phyloP scores from a whole-genome alignment of 257 asterid species.

The Capsicum baccatum region DNA sequence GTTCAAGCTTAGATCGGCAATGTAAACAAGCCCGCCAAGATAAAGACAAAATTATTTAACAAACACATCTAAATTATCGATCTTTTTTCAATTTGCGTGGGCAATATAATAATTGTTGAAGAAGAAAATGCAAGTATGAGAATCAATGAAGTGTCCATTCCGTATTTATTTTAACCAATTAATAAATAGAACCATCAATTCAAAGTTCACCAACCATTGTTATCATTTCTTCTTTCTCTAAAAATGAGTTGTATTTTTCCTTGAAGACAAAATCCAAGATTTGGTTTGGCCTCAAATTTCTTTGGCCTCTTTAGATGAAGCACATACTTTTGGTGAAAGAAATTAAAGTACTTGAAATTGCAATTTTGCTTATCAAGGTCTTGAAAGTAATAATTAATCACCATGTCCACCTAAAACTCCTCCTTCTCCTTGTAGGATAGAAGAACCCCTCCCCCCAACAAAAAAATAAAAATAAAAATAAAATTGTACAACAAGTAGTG shows the following conservation, averaged over 20 bases:
- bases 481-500: neutral
- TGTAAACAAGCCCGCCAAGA: no score
- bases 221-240: neutral
- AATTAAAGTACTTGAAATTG: neutral
- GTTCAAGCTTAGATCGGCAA: no score
- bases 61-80: neutral
- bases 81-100: neutral
- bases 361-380: neutral
- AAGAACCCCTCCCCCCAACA: neutral
- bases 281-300: neutral
- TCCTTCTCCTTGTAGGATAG: neutral
- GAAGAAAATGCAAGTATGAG: constrained; percentile 20
- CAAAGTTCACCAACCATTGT: constrained; percentile 18
- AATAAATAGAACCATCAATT: neutral
- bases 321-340: constrained; percentile 18
- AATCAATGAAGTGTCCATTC: constrained; percentile 19
- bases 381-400: neutral
- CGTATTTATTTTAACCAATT: neutral
- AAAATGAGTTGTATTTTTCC: constrained; percentile 14
- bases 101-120: neutral
- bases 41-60: no score
- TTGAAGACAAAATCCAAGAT: constrained; percentile 11
- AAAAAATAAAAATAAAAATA: neutral
- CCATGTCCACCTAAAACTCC: neutral
- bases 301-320: neutral